phyloP scores from a whole-genome alignment of 1,284 basidiomycete genomes.

The Cryptococcus sp. region DNA sequence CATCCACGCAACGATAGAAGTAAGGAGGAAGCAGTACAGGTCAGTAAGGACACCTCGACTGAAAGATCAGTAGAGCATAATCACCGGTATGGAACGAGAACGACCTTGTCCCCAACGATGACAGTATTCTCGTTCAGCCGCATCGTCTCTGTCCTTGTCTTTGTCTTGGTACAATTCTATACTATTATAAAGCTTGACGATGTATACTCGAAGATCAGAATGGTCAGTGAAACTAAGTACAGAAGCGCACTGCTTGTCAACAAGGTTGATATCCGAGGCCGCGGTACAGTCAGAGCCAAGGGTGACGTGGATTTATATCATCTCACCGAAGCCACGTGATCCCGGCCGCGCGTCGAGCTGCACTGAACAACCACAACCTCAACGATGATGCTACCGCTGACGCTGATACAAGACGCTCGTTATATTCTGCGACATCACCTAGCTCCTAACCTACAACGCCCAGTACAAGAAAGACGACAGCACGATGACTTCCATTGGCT shows the following conservation, averaged over 20 bases:
- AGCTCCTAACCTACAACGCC: neutral
- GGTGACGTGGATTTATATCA: too few relatives aligned
- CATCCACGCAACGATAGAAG: slow-evolving; percentile 1
- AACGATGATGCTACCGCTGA: neutral
- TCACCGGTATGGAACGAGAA: slow-evolving; percentile 73
- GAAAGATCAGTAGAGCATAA: slow-evolving; percentile 2
- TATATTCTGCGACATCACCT: neutral
- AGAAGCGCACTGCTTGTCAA: too few relatives aligned
- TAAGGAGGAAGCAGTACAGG: slow-evolving; percentile 1
- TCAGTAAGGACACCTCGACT: too few relatives aligned
- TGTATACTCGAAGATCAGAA: neutral
- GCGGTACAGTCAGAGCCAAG: too few relatives aligned
- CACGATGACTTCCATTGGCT: slow-evolving; percentile 92
- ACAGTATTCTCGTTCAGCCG: slow-evolving; percentile 64
- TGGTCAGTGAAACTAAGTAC: neutral
- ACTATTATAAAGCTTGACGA: too few relatives aligned
- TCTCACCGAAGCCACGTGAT: too few relatives aligned
- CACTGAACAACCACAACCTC: neutral
- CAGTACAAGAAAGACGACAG: neutral
- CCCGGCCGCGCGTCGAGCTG: too few relatives aligned
- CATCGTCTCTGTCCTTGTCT: slow-evolving; percentile 55
- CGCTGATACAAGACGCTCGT: slow-evolving; percentile 3
- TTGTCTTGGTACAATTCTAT: too few relatives aligned
- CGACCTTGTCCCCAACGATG: slow-evolving; percentile 64
- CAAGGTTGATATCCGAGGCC: too few relatives aligned